Evolutionary conservation across 176 grass and related monocot species (phyloP).

Genomic region (Hordeum marinum): DNA sequence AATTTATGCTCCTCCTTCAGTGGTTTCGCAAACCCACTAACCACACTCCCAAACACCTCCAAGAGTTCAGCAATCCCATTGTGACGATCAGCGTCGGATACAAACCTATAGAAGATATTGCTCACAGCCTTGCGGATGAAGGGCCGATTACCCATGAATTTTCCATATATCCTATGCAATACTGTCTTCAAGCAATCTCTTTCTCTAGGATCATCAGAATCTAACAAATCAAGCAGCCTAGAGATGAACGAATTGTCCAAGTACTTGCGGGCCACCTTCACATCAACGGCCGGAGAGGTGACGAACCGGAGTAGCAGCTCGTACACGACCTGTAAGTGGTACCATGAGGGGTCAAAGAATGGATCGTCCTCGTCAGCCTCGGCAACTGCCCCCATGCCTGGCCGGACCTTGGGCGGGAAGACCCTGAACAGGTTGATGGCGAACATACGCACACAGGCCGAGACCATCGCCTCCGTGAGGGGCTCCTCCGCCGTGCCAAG

Average conservation of each 20-base stretch:
- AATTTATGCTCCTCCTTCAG: slow-evolving; percentile 89
- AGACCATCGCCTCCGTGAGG: slow-evolving; percentile 78
- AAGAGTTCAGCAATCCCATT: slow-evolving; percentile 79
- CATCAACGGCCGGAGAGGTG: slow-evolving; percentile 63
- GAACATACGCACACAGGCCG: slow-evolving; percentile 74
- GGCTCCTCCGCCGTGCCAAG: slow-evolving; percentile 47
- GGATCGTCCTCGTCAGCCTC: slow-evolving; percentile 82
- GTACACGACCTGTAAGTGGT: slow-evolving; percentile 84
- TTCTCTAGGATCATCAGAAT: slow-evolving; percentile 93
- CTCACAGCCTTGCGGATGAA: slow-evolving; percentile 87
- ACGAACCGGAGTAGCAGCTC: slow-evolving; percentile 82
- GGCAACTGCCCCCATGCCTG: background rate
- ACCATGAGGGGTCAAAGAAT: slow-evolving; percentile 89
- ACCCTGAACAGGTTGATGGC: slow-evolving; percentile 91
- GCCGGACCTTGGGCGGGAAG: slow-evolving; percentile 71
- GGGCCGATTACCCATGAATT: slow-evolving; percentile 72
- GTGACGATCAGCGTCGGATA: slow-evolving; percentile 63
- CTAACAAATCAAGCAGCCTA: slow-evolving; percentile 77
- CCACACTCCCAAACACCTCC: slow-evolving; percentile 85
- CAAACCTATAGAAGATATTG: slow-evolving; percentile 85
- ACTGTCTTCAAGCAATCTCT: slow-evolving; percentile 82
- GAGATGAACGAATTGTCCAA: slow-evolving; percentile 76
- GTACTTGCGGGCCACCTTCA: slow-evolving; percentile 80
- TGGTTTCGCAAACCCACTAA: slow-evolving; percentile 75
- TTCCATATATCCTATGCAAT: slow-evolving; percentile 74